These are phyloP conservation scores for Neofusicoccum sp. DNA, from an alignment of 2,329 filamentous ascomycete species.

Conservation along the genomic window DNA sequence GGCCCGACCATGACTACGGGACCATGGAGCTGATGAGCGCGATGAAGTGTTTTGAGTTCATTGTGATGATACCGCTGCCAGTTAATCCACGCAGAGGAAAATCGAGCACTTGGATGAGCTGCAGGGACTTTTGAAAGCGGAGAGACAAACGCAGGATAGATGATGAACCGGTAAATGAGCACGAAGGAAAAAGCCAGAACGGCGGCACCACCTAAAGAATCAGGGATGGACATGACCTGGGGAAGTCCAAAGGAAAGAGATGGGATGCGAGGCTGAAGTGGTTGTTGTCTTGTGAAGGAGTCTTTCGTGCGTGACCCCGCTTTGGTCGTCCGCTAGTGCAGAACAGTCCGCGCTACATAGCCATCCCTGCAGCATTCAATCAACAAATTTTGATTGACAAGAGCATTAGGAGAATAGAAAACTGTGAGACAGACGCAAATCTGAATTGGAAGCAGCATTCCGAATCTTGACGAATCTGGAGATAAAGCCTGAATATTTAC, in stretches of 20 bases:
- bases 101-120: background rate
- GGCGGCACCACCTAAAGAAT: background rate
- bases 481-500: no score
- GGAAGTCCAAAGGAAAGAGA: background rate
- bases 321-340: background rate
- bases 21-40: background rate
- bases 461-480: no score
- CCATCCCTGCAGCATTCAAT: background rate
- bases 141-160: background rate
- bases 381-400: no score
- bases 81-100: background rate
- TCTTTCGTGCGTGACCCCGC: background rate
- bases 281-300: background rate
- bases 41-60: background rate
- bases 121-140: background rate
- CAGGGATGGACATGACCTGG: background rate
- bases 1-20: background rate
- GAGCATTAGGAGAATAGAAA: no score
- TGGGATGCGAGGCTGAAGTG: background rate
- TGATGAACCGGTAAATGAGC: background rate
- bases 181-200: background rate
- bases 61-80: background rate
- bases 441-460: no score
- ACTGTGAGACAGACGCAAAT: no score
- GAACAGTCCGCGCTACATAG: background rate